phyloP scores from a whole-genome alignment of 2,329 filamentous ascomycete species.

The Alternaria arbusti region DNA sequence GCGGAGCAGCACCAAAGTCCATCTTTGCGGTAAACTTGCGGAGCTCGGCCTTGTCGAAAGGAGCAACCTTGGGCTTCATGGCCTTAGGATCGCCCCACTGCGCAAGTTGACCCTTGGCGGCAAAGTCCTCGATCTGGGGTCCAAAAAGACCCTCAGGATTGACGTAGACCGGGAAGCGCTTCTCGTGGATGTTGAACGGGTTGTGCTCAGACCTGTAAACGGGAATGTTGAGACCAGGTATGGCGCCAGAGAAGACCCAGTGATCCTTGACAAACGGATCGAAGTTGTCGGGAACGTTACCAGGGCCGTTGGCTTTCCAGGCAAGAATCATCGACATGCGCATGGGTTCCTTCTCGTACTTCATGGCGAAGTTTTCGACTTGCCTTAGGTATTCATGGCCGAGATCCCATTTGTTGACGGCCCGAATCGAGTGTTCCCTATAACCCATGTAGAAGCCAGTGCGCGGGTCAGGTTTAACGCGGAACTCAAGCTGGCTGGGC shows the following conservation, averaged over 20 bases:
- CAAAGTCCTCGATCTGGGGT: constrained; percentile 4
- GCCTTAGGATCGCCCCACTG: neutral
- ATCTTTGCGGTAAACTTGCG: neutral
- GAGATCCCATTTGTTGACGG: neutral
- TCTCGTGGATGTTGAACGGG: neutral
- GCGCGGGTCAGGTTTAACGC: neutral
- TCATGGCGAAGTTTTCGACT: neutral
- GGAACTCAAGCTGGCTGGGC: neutral
- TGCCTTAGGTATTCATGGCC: neutral
- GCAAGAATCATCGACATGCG: neutral
- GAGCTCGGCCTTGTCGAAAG: neutral
- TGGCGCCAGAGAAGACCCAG: neutral
- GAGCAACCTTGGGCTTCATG: neutral
- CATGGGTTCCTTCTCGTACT: neutral
- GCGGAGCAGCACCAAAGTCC: neutral
- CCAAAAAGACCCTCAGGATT: neutral
- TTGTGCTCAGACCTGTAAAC: neutral
- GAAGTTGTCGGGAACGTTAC: neutral
- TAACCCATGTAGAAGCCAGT: neutral
- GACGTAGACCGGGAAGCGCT: neutral
- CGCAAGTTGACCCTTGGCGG: neutral
- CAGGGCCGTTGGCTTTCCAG: neutral
- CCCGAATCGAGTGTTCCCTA: neutral
- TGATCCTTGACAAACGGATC: neutral
- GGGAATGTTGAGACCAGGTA: neutral